phyloP scores from a whole-genome alignment of 345 rosid genomes.

The Firmiana major region DNA sequence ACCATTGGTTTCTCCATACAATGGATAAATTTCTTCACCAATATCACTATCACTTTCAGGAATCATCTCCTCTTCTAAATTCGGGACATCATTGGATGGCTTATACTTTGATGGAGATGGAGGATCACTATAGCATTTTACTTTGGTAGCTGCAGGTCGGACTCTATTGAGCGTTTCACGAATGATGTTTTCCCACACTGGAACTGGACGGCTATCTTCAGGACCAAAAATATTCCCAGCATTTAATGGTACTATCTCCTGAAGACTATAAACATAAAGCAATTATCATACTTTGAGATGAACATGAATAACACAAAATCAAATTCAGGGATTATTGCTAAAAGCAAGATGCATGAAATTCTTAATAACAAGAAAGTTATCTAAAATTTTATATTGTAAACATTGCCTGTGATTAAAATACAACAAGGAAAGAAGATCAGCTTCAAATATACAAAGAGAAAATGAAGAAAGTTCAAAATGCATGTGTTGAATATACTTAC shows the following conservation, averaged over 20 bases:
- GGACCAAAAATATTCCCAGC: slow-evolving; percentile 95
- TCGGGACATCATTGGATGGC: slow-evolving; percentile 56
- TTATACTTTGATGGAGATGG: slow-evolving; percentile 82
- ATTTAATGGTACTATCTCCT: slow-evolving; percentile 91
- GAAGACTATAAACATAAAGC: slow-evolving; percentile 47
- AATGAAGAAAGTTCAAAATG: background rate
- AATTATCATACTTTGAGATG: slow-evolving; percentile 4
- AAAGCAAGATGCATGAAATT: background rate
- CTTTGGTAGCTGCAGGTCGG: slow-evolving; percentile 36
- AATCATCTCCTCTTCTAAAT: slow-evolving; percentile 65
- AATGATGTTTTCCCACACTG: slow-evolving; percentile 81
- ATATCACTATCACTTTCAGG: slow-evolving; percentile 70
- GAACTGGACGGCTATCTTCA: slow-evolving; percentile 78
- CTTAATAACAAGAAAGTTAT: background rate
- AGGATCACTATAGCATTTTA: slow-evolving; percentile 89
- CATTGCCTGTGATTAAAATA: background rate
- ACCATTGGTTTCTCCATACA: slow-evolving; percentile 48
- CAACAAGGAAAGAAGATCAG: background rate
- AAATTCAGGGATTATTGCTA: background rate
- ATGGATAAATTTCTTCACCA: slow-evolving; percentile 78
- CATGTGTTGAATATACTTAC: background rate
- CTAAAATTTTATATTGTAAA: background rate
- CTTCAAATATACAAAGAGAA: background rate
- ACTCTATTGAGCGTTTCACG: slow-evolving; percentile 68
- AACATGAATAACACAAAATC: background rate